Conservation (phyloP, 257 asterid genomes). For the Galeopsis tetrahit region DNA sequence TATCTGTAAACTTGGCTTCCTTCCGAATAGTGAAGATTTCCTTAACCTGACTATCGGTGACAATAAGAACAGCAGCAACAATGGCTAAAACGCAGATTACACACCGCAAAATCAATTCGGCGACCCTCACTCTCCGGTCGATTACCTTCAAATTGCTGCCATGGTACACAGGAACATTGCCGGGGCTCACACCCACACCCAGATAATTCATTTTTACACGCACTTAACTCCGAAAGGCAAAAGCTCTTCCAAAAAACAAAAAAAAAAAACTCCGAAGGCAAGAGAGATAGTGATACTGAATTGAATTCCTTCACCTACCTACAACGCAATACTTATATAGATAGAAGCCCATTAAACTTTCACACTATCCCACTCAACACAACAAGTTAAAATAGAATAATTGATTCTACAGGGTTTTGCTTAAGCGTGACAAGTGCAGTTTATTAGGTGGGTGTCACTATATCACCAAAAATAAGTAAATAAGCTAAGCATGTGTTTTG, state of each 20-base stretch:
- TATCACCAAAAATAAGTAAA: background rate
- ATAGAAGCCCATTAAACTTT: constrained; percentile 33
- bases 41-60: constrained; percentile 77
- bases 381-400: background rate
- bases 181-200: constrained; percentile 97
- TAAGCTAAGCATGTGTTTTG: too few relatives aligned
- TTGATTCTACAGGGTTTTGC: background rate
- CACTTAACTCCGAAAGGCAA: background rate
- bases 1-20: constrained; percentile 87
- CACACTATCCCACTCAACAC: background rate
- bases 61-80: constrained; percentile 74
- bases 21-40: constrained; percentile 80
- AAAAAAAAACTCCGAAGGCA: background rate
- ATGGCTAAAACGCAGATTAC: constrained; percentile 66
- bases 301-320: constrained; percentile 47
- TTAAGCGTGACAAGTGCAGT: constrained; percentile 12
- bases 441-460: constrained; percentile 13
- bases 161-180: constrained; percentile 83
- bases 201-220: constrained; percentile 63
- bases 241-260: too few relatives aligned
- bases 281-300: constrained; percentile 25
- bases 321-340: constrained; percentile 46
- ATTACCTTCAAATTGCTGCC: constrained; percentile 73
- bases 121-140: constrained; percentile 73
- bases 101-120: constrained; percentile 73